Evolutionary conservation across 1,284 basidiomycete species (phyloP), one percentile per base, ranked within the genome.

Genomic region (Leccinum pachyderme): DNA sequence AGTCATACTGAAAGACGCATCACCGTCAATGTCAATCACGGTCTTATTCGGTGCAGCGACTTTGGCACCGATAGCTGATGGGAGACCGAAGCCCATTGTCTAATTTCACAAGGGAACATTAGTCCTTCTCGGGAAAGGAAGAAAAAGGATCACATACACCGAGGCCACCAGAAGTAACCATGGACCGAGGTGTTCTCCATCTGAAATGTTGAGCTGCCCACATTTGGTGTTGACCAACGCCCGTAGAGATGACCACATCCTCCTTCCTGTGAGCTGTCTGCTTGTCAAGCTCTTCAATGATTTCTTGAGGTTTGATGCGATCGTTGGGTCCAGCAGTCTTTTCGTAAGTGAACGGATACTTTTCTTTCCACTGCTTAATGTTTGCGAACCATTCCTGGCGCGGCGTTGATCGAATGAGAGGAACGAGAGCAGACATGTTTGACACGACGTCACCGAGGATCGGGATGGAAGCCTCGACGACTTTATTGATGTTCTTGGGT

Each of bases 221-320:
- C 96, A 99, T 99, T 75, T 99, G 96, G 77, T 99, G 96, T 74
- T 98, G 96, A 5, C 97, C 97, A 25, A 99, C 97, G 66, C 96
- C 96, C 3, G 97, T 98, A 3, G 93, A 77, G 60, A 99, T 77
- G 65, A 99, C 78, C 29, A 98, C 82, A 44, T 98, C 85, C 53
- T 94, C 89, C 79, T 99, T 97, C 68, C 80, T 81, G 57, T 83
- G 79, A 55, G 79, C 77, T 2, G 82, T 83, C 76, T 93, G 88
- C 54, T 71, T 75, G 67, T 99, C 88, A 18, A 99, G 80, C 73
- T 95, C 95, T 75, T 95, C 89, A 51, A 99, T 86, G 51, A 98
- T 93, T 76, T 97, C 94, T 75, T 99, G 96, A 3, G 96, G 96
- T 82, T 98, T 98, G 79, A 95, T 86, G 65, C 81, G 79, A 64